Conservation (phyloP, 495 filamentous ascomycete species). For the Filosporella fistucella region DNA sequence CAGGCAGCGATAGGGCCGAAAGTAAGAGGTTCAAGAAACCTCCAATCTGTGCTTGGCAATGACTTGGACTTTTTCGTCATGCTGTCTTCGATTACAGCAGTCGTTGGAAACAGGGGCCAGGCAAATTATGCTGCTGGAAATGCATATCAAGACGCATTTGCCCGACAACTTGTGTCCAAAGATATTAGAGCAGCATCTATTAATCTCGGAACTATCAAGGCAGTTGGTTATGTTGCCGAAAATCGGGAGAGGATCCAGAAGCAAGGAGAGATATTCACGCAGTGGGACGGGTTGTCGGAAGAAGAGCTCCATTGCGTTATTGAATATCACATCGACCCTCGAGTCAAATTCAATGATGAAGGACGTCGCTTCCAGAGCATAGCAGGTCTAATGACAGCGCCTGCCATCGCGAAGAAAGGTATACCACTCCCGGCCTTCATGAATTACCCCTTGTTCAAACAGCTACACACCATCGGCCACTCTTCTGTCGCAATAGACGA, state of each 20-base stretch:
- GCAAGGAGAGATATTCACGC: neutral
- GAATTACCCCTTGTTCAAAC: neutral
- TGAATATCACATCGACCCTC: neutral
- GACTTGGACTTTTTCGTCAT: conserved; percentile 40
- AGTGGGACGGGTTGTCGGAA: neutral
- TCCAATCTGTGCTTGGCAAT: conserved; percentile 39
- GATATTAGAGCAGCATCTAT: conserved; percentile 32
- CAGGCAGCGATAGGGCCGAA: conserved; percentile 31
- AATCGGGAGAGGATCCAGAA: neutral
- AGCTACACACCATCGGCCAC: neutral
- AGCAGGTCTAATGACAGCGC: neutral
- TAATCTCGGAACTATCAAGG: neutral
- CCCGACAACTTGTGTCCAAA: conserved; percentile 36
- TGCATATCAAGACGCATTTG: conserved; percentile 50
- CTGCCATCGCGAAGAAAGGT: neutral
- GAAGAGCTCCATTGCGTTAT: neutral
- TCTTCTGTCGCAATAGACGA: neutral
- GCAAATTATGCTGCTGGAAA: conserved; percentile 59
- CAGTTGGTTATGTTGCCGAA: conserved; percentile 1
- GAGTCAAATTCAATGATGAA: neutral
- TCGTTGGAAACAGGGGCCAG: conserved; percentile 55
- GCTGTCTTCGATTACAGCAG: conserved; percentile 53
- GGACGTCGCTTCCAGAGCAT: neutral
- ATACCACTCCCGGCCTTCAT: neutral
- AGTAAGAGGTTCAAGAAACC: conserved; percentile 35